Evolutionary conservation across 73 alveolate genomes (phyloP).

Genomic region (Paramecium sonneborni): DNA sequence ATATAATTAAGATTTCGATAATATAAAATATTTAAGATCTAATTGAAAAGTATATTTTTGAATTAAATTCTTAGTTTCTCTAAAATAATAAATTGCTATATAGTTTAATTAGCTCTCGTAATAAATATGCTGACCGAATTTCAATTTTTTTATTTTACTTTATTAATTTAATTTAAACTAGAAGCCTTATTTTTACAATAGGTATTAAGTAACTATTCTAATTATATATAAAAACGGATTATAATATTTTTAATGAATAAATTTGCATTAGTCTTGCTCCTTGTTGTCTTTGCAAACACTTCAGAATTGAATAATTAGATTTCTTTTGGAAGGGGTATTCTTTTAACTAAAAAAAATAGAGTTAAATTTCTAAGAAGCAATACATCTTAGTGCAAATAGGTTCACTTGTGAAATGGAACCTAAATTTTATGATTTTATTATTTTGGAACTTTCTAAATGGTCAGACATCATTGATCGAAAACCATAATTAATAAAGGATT

Average conservation of each 20-base stretch:
- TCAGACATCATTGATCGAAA: not conserved
- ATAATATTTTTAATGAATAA: constrained; percentile 1
- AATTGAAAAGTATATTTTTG: too few relatives aligned
- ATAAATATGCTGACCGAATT: too few relatives aligned
- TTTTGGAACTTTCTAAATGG: constrained; percentile 34
- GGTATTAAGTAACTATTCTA: not conserved
- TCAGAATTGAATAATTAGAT: not conserved
- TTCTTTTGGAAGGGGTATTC: not conserved
- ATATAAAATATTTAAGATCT: too few relatives aligned
- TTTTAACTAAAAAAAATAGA: not conserved
- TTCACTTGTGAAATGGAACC: constrained; percentile 51
- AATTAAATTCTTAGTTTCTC: too few relatives aligned
- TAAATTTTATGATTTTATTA: constrained; percentile 30
- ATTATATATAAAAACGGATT: constrained; percentile 25
- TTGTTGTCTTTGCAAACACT: not conserved
- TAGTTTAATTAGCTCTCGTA: too few relatives aligned
- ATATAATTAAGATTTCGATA: too few relatives aligned
- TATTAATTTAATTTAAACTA: too few relatives aligned
- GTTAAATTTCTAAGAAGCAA: constrained; percentile 18
- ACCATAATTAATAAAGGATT: not conserved
- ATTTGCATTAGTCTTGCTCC: not conserved
- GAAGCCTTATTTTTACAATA: not conserved
- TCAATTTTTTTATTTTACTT: too few relatives aligned
- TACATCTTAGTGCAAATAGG: not conserved
- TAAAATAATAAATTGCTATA: too few relatives aligned